Conservation (phyloP, 108 stramenopile genomes). For the Cyclostephanos tholiformis region DNA sequence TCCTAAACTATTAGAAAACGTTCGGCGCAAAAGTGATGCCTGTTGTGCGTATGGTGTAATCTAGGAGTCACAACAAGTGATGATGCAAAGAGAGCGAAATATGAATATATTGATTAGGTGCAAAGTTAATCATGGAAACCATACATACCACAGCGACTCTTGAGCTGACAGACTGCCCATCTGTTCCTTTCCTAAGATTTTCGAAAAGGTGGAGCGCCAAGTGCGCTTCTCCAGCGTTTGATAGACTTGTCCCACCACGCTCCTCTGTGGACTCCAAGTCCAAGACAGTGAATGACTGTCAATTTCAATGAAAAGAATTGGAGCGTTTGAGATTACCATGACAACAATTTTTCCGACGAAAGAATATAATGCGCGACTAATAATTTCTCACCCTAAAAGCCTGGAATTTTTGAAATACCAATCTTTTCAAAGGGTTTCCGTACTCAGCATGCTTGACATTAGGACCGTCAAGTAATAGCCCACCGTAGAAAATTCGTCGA, state of each 20-base stretch:
- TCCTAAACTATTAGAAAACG: conserved; percentile 61
- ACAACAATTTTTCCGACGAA: neutral
- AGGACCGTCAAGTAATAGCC: conserved; percentile 77
- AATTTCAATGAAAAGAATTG: neutral
- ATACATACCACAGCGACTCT: conserved; percentile 64
- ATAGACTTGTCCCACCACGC: conserved; percentile 80
- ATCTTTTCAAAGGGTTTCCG: conserved; percentile 65
- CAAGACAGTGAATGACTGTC: conserved; percentile 74
- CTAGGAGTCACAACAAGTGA: conserved; percentile 14
- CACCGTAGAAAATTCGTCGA: conserved; percentile 86
- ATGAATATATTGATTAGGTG: conserved; percentile 1
- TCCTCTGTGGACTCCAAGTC: conserved; percentile 86
- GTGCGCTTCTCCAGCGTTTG: conserved; percentile 78
- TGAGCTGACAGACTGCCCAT: conserved; percentile 55
- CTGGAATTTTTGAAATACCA: conserved; percentile 49
- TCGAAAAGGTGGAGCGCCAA: conserved; percentile 74
- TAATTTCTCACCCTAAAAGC: conserved; percentile 45
- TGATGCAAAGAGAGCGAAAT: neutral
- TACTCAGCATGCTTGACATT: conserved; percentile 75
- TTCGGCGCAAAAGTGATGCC: conserved; percentile 60
- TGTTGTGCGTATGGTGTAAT: conserved; percentile 96
- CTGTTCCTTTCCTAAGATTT: conserved; percentile 51
- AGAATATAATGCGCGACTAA: neutral
- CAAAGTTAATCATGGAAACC: neutral
- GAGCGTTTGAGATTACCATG: conserved; percentile 7